phyloP scores from a whole-genome alignment of 2,329 filamentous ascomycete genomes.

The Monosporascus sp. region DNA sequence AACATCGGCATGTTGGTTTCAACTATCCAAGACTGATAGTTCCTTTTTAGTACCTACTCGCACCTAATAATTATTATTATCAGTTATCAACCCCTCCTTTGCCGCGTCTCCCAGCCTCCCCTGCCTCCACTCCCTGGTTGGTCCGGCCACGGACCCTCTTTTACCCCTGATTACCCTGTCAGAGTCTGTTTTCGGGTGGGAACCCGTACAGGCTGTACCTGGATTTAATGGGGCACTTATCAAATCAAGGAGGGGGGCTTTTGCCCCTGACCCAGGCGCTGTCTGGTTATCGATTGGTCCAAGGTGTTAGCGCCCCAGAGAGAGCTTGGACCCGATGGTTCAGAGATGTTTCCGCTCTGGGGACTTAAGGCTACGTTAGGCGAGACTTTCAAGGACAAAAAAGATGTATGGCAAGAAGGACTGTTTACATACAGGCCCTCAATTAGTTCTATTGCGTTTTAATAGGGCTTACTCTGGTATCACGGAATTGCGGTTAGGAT shows the following conservation, averaged over 20 bases:
- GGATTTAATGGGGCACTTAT: neutral
- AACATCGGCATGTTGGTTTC: too few species aligned
- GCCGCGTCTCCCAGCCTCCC: neutral
- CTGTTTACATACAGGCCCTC: too few species aligned
- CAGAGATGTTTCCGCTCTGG: neutral
- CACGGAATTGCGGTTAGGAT: too few species aligned
- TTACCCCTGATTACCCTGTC: neutral
- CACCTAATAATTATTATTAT: too few species aligned
- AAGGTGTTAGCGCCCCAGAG: neutral
- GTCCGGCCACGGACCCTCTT: neutral
- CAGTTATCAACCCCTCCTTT: neutral
- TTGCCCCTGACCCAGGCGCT: neutral
- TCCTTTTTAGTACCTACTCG: too few species aligned
- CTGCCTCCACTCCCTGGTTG: too few species aligned
- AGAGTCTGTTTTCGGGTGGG: neutral
- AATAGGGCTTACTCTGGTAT: too few species aligned
- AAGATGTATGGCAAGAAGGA: too few species aligned
- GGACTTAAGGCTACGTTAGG: neutral
- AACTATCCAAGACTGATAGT: too few species aligned
- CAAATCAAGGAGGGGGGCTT: neutral
- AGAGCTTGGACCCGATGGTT: neutral
- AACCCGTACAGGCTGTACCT: neutral
- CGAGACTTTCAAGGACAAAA: neutral
- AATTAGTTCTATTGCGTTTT: too few species aligned
- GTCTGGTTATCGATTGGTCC: neutral